Evolutionary conservation across 306 rosid species (phyloP).

Genomic region (Cucumis sativus): Cucumber_9930_V3 NC_026660.2:12043501-12044000

Average conservation of each 20-base stretch:
- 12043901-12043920: neutral
- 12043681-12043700: slow-evolving; percentile 14
- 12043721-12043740: neutral
- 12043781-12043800: neutral
- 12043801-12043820: neutral
- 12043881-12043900: slow-evolving; percentile 5
- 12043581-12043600: neutral
- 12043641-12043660: slow-evolving; percentile 4
- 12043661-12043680: slow-evolving; percentile 5
- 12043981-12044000: neutral
- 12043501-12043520: neutral
- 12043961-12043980: neutral
- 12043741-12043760: neutral
- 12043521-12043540: neutral
- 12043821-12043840: neutral
- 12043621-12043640: neutral
- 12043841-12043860: neutral
- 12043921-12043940: neutral
- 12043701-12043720: neutral
- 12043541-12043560: neutral
- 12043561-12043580: neutral
- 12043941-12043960: neutral
- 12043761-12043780: slow-evolving; percentile 11
- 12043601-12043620: neutral
- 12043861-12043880: neutral